Conservation (phyloP, 2,329 filamentous ascomycete genomes). For the Penicillium sp. region DNA sequence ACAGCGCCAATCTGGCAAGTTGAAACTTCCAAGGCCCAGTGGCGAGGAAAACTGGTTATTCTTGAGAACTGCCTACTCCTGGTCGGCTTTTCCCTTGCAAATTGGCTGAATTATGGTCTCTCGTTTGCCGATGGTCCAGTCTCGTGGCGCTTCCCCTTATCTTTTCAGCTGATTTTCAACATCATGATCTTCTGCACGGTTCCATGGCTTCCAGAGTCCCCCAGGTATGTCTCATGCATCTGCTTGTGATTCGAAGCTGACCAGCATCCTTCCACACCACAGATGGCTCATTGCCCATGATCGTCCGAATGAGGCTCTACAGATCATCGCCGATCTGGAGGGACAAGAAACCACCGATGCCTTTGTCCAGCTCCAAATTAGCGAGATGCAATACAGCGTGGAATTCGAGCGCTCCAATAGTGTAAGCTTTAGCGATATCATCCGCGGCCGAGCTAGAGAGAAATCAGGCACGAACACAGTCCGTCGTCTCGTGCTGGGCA, state of each 20-base stretch:
- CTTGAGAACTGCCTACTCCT: slow-evolving; percentile 28
- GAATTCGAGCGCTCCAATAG: slow-evolving; percentile 52
- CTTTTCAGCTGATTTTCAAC: slow-evolving; percentile 33
- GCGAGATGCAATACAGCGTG: slow-evolving; percentile 49
- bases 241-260: slow-evolving; percentile 27
- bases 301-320: slow-evolving; percentile 37
- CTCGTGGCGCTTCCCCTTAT: slow-evolving; percentile 33
- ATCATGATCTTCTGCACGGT: slow-evolving; percentile 25
- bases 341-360: slow-evolving; percentile 37
- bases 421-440: slow-evolving; percentile 51
- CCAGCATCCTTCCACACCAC: not conserved
- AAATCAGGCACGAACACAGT: slow-evolving; percentile 35
- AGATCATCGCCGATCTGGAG: slow-evolving; percentile 43
- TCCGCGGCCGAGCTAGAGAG: slow-evolving; percentile 42
- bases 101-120: slow-evolving; percentile 46
- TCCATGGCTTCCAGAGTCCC: slow-evolving; percentile 39
- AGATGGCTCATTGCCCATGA: slow-evolving; percentile 23
- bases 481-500: slow-evolving; percentile 47
- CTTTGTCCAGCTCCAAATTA: slow-evolving; percentile 42
- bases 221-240: slow-evolving; percentile 13
- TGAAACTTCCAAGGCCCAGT: slow-evolving; percentile 48
- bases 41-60: slow-evolving; percentile 26
- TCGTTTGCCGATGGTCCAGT: slow-evolving; percentile 39
- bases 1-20: slow-evolving; percentile 52
- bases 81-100: slow-evolving; percentile 44